Evolutionary conservation across 495 filamentous ascomycete genomes (phyloP).

Genomic region (Lophiotrema nucula): DNA sequence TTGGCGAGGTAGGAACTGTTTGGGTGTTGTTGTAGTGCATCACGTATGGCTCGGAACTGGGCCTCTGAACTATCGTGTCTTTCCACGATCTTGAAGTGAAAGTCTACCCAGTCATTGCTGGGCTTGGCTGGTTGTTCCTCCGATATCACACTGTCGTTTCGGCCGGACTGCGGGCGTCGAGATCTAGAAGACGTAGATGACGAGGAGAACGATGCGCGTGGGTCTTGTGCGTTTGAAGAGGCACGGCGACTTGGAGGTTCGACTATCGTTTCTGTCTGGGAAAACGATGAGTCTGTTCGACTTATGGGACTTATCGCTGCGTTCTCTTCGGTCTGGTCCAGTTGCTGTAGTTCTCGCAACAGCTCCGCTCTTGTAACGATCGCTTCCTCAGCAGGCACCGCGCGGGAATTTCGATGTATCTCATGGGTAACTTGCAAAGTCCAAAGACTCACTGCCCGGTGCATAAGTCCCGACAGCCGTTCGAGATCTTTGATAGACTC

Average conservation of each 20-base stretch:
- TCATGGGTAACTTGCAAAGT: not conserved
- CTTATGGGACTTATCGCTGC: too few species aligned
- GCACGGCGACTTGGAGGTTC: not conserved
- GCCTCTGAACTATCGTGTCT: too few species aligned
- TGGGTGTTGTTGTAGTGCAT: not conserved
- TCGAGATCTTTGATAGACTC: slow-evolving; percentile 9
- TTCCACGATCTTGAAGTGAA: slow-evolving; percentile 10
- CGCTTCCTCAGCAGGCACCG: too few species aligned
- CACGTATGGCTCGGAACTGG: too few species aligned
- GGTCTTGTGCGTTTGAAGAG: not conserved
- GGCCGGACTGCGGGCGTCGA: not conserved
- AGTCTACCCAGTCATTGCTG: slow-evolving; percentile 1
- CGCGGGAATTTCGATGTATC: too few species aligned
- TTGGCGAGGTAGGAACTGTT: not conserved
- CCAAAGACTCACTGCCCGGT: not conserved
- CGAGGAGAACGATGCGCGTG: not conserved
- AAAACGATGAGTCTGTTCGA: not conserved
- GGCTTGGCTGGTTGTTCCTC: not conserved
- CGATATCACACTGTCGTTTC: not conserved
- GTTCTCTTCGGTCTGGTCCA: too few species aligned
- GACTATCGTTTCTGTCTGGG: not conserved
- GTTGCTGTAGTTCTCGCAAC: too few species aligned
- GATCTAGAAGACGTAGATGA: not conserved
- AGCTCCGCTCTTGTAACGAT: too few species aligned
- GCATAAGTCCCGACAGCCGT: not conserved